These are phyloP conservation scores for Syzygium grande DNA, from an alignment of 345 rosid species.

Conservation along the genomic window DNA sequence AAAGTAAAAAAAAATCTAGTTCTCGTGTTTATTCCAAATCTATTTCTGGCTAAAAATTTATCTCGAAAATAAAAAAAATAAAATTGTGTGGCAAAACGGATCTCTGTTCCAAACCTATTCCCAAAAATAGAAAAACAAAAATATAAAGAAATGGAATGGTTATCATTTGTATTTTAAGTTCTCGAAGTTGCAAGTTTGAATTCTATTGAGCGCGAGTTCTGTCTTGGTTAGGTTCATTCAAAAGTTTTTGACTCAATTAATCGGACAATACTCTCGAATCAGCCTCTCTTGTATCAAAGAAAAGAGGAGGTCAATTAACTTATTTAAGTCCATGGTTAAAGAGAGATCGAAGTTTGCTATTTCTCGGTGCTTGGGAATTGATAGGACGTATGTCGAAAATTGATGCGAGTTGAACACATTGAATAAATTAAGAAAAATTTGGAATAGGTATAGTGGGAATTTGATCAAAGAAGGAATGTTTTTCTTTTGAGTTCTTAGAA, in stretches of 20 bases:
- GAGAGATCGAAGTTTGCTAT: not conserved
- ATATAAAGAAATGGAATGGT: too few species aligned
- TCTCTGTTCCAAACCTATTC: too few species aligned
- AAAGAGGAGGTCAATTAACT: too few species aligned
- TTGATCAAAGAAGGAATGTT: not conserved
- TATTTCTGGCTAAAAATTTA: too few species aligned
- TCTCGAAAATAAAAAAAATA: too few species aligned
- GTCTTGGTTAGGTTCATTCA: not conserved
- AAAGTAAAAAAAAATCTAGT: too few species aligned
- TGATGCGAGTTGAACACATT: not conserved
- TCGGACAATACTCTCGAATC: too few species aligned
- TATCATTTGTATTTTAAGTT: not conserved
- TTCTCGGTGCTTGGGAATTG: not conserved
- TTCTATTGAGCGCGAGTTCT: rapidly evolving
- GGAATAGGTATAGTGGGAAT: not conserved
- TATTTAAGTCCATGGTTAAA: not conserved
- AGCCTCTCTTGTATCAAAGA: too few species aligned
- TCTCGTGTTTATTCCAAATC: too few species aligned
- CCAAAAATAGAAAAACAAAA: too few species aligned
- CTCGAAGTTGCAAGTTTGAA: rapidly evolving
- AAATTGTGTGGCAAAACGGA: too few species aligned
- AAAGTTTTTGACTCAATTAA: too few species aligned
- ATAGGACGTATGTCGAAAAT: not conserved
- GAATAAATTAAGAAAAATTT: not conserved
- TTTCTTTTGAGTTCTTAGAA: not conserved